Percentiles rank a stretch among this genome's conserved stretches.
Evolutionary conservation across 2,329 filamentous ascomycete species (phyloP).

Genomic region (Podosphaera aphanis): DNA sequence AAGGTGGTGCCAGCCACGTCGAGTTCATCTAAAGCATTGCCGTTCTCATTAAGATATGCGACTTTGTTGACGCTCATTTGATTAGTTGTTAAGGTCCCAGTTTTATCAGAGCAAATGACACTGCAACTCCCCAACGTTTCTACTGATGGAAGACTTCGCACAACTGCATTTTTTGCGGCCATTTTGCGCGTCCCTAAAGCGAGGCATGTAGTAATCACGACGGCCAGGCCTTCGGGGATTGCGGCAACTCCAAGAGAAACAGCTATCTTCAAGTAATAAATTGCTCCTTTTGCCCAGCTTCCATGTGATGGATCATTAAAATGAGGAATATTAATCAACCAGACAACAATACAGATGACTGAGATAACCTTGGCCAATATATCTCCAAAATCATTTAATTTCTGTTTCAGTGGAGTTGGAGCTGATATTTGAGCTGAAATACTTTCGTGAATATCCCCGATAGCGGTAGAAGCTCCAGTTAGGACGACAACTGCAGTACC

Average conservation of each 20-base stretch:
- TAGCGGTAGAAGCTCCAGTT: slow-evolving; percentile 76
- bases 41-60: slow-evolving; percentile 55
- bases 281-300: slow-evolving; percentile 85
- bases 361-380: slow-evolving; percentile 93
- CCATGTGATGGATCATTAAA: slow-evolving; percentile 90
- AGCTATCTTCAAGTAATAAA: slow-evolving; percentile 98
- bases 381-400: slow-evolving; percentile 95
- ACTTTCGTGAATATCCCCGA: slow-evolving; percentile 96
- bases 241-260: slow-evolving; percentile 94
- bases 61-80: slow-evolving; percentile 97
- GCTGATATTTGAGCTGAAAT: slow-evolving; percentile 96
- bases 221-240: slow-evolving; percentile 89
- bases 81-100: slow-evolving; percentile 90
- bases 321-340: slow-evolving; percentile 95
- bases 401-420: slow-evolving; percentile 91
- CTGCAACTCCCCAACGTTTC: slow-evolving; percentile 98
- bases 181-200: slow-evolving; percentile 93
- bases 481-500: slow-evolving; percentile 77
- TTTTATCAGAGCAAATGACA: slow-evolving; percentile 98
- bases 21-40: slow-evolving; percentile 57
- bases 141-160: slow-evolving; percentile 84
- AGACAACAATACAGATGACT: slow-evolving; percentile 84
- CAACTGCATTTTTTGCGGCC: slow-evolving; percentile 95
- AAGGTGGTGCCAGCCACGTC: slow-evolving; percentile 88
- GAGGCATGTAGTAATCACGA: slow-evolving; percentile 96